Evolutionary conservation across 441 rosid genomes (phyloP), one percentile per base, ranked within the genome.

Genomic region (Adansonia grandidieri): DNA sequence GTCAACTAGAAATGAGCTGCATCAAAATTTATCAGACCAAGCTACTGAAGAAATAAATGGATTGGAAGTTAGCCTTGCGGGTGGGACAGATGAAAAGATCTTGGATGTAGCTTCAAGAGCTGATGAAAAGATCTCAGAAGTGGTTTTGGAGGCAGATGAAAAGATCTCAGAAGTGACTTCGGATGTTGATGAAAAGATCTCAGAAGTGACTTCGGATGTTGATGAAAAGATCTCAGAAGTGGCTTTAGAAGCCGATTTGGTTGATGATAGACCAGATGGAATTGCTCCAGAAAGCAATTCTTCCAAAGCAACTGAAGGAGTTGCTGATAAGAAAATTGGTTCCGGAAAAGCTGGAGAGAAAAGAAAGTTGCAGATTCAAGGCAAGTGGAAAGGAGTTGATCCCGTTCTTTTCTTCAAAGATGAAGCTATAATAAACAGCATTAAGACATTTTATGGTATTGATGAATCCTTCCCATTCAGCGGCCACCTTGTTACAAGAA

Each of bases 341-440:
- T 56, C 85, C 56, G 83, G 68, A 72, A 87, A 83, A 67, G 85
- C 68, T 0, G 87, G 84, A 47, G 89, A 85, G 62, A 91, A 90
- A 87, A 87, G 96, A 74, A 93, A 89, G 83, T 82, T 88, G 83
- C 94, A 92, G 88, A 84, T 84, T 40, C 96, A 91, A 82, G 95
- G 98, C 80, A 96, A 87, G 80, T 96, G 98, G 98, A 92, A 80
- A 85, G 98, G 99, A 56, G 88, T 94, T 22, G 96, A 96, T 74
- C 99, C 97, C 20, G 92, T 96, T 82, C 82, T 94, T 79, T 93
- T 94, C 85, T 86, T 96, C 88, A 89, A 87, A 81, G 98, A 96
- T 80, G 93, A 94, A 86, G 73, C 86, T 42, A 85, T 88, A 79
- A 88, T 94, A 78, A 81, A 84, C 71, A 84, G 90, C 86, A 93